Evolutionary conservation across 768 basidiomycete genomes (phyloP).

Genomic region (Leccinellum rugosiceps): DNA sequence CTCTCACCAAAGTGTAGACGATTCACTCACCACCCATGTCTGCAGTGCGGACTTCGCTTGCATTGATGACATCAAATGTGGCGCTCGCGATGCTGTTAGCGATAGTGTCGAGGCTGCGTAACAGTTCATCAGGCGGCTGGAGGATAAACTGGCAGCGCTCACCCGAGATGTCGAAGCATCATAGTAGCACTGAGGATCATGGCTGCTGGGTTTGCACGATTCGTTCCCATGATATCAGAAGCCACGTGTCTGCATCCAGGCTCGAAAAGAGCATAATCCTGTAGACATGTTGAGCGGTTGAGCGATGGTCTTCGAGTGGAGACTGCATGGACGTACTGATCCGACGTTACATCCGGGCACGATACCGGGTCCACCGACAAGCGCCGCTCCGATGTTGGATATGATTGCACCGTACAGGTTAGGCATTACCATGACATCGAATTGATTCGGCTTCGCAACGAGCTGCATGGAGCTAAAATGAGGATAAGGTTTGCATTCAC

Average conservation of each 20-base stretch:
- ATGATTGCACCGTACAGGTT: slow-evolving; percentile 97
- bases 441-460: slow-evolving; percentile 91
- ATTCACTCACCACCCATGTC: slow-evolving; percentile 85
- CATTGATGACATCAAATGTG: slow-evolving; percentile 89
- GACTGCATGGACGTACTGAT: slow-evolving; percentile 48
- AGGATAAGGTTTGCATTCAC: background rate
- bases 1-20: background rate
- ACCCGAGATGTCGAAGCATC: slow-evolving; percentile 97
- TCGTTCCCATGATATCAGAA: slow-evolving; percentile 94
- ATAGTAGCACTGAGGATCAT: slow-evolving; percentile 97
- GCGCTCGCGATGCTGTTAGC: slow-evolving; percentile 92
- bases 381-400: slow-evolving; percentile 97
- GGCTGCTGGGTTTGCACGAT: slow-evolving; percentile 94
- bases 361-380: slow-evolving; percentile 97
- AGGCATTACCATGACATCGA: slow-evolving; percentile 99
- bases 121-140: slow-evolving; percentile 6
- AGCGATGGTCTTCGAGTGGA: background rate
- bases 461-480: slow-evolving; percentile 91
- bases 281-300: background rate
- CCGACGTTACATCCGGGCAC: slow-evolving; percentile 99
- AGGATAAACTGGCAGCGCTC: slow-evolving; percentile 29
- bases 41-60: slow-evolving; percentile 83
- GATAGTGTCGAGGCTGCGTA: slow-evolving; percentile 75
- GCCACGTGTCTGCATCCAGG: slow-evolving; percentile 97
- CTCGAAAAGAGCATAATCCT: slow-evolving; percentile 98